These are phyloP conservation scores for Clonostachys solani DNA, from an alignment of 2,329 filamentous ascomycete species.

Conservation along the genomic window DNA sequence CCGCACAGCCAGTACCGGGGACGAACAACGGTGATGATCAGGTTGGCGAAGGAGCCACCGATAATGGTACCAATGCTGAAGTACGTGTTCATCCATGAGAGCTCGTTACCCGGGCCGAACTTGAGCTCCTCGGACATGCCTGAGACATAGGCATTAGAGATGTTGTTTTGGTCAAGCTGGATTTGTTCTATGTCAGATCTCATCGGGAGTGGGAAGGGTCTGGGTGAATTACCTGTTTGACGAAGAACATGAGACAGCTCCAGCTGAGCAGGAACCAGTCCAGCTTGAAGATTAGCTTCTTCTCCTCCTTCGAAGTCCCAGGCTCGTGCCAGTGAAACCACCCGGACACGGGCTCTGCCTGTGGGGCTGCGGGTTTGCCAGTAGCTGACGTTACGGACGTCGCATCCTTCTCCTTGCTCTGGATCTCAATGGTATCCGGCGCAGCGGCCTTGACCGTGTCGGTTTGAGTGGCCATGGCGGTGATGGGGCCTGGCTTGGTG, in stretches of 20 bases:
- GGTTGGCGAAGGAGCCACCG: conserved; percentile 34
- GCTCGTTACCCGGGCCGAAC: conserved; percentile 31
- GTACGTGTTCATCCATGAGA: conserved; percentile 40
- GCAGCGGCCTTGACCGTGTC: too few species aligned
- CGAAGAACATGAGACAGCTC: conserved; percentile 39
- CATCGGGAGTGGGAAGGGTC: too few species aligned
- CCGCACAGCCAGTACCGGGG: conserved; percentile 34
- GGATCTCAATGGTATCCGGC: too few species aligned
- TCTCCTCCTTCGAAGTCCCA: conserved; percentile 31
- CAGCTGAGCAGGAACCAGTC: conserved; percentile 38
- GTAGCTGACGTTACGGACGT: too few species aligned
- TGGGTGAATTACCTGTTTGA: conserved; percentile 24
- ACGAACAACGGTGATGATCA: conserved; percentile 36
- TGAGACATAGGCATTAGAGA: conserved; percentile 43
- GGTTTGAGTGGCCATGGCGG: too few species aligned
- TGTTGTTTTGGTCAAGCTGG: conserved; percentile 35
- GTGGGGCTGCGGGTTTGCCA: too few species aligned
- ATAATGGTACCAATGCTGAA: conserved; percentile 42
- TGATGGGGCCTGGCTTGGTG: too few species aligned
- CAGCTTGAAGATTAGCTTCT: conserved; percentile 40
- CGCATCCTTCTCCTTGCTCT: too few species aligned
- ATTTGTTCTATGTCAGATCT: too few species aligned
- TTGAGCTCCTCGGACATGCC: conserved; percentile 41
- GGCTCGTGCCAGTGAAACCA: conserved; percentile 38
- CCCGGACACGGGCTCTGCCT: background rate